A percentile compares a stretch with the other conserved stretches of the same genome.
Conservation (phyloP, 768 basidiomycete genomes). For the Calvatia gigantea region DNA sequence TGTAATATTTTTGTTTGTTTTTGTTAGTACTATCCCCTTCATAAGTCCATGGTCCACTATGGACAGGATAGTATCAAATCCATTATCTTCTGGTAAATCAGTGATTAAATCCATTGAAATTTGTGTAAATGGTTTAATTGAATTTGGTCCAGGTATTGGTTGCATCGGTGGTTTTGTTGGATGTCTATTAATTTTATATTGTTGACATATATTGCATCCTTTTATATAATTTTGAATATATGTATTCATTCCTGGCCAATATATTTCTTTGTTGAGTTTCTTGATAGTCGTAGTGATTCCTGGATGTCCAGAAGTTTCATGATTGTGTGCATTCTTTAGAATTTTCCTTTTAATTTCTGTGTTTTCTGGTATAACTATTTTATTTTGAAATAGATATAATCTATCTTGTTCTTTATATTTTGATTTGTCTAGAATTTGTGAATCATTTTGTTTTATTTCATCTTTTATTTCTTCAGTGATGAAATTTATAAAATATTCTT, state of each 20-base stretch:
- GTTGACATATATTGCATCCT: constrained; percentile 20
- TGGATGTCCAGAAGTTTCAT: constrained; percentile 14
- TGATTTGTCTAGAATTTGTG: not conserved
- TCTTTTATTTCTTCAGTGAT: not conserved
- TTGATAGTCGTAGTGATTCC: constrained; percentile 8
- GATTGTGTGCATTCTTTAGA: constrained; percentile 3
- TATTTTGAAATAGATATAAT: not conserved
- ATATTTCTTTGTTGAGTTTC: constrained; percentile 11
- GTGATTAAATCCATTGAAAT: constrained; percentile 19
- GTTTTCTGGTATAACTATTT: constrained; percentile 7
- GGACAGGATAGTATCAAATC: constrained; percentile 20
- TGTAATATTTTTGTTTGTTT: constrained; percentile 16
- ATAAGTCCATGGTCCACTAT: constrained; percentile 24
- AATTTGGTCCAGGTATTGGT: not conserved
- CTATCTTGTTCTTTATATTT: not conserved
- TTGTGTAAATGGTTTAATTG: constrained; percentile 9
- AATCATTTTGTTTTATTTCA: not conserved
- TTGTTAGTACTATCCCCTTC: constrained; percentile 24
- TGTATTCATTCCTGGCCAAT: constrained; percentile 19
- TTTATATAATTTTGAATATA: constrained; percentile 19
- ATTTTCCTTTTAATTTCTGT: not conserved
- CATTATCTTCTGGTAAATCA: constrained; percentile 14
- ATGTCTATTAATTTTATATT: constrained; percentile 12
- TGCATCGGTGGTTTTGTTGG: constrained; percentile 6
- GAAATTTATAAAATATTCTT: not conserved